Percentiles rank a stretch among this genome's conserved stretches.
phyloP scores from a whole-genome alignment of 352 stramenopile species.

The Phytophthora cryptogea region DNA sequence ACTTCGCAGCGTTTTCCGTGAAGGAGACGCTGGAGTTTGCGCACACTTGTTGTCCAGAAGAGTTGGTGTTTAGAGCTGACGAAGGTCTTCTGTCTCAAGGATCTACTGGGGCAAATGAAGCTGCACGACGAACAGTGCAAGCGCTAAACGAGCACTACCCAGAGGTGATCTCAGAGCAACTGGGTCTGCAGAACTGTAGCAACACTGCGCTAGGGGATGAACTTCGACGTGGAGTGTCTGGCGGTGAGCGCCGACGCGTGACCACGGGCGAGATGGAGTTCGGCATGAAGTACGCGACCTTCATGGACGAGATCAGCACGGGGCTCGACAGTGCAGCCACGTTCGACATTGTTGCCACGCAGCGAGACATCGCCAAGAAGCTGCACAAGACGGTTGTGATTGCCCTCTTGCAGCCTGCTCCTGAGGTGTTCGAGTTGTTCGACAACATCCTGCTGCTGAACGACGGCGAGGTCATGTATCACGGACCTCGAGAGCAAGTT shows the following conservation, averaged over 20 bases:
- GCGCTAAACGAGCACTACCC: conserved; percentile 26
- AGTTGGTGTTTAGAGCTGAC: background rate
- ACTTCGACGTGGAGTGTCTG: conserved; percentile 52
- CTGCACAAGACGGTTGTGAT: conserved; percentile 57
- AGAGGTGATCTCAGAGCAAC: conserved; percentile 23
- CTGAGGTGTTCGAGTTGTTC: conserved; percentile 91
- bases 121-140: conserved; percentile 9
- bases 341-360: conserved; percentile 79
- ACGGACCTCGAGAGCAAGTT: conserved; percentile 35
- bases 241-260: conserved; percentile 69
- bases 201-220: conserved; percentile 50
- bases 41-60: conserved; percentile 17
- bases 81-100: conserved; percentile 25
- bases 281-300: conserved; percentile 55
- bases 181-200: conserved; percentile 35
- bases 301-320: conserved; percentile 90
- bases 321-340: conserved; percentile 88
- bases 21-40: conserved; percentile 35
- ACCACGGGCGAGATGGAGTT: conserved; percentile 40
- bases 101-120: conserved; percentile 16
- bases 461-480: conserved; percentile 54
- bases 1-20: conserved; percentile 28
- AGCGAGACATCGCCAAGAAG: conserved; percentile 41
- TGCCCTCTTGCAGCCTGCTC: conserved; percentile 83
- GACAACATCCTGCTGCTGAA: conserved; percentile 79